Percentiles rank a stretch among this genome's conserved stretches.
phyloP scores from a whole-genome alignment of 768 basidiomycete species.

The Galerina marginata region DNA sequence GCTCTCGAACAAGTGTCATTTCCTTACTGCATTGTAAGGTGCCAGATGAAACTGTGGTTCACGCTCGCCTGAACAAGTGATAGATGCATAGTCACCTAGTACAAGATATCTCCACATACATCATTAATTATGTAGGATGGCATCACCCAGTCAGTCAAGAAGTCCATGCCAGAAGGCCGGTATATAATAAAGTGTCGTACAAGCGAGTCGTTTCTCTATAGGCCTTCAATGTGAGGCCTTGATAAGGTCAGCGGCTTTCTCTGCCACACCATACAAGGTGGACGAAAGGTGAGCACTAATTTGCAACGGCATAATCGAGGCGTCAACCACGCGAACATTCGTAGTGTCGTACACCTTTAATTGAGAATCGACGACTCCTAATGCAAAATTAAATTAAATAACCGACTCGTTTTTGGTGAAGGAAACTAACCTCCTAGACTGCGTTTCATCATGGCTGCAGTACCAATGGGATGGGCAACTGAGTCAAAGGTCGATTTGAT shows the following conservation, averaged over 20 bases:
- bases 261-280: constrained; percentile 59
- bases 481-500: constrained; percentile 46
- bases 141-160: too few relatives aligned
- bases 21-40: too few relatives aligned
- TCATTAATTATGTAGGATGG: too few relatives aligned
- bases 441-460: constrained; percentile 48
- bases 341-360: constrained; percentile 51
- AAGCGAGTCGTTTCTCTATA: neutral
- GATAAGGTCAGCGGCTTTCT: constrained; percentile 59
- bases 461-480: constrained; percentile 56
- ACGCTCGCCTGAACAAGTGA: too few relatives aligned
- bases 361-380: constrained; percentile 54
- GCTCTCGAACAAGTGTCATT: too few relatives aligned
- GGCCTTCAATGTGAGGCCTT: constrained; percentile 34
- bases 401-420: neutral
- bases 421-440: constrained; percentile 38
- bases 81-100: too few relatives aligned
- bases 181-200: too few relatives aligned
- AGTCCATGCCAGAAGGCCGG: too few relatives aligned
- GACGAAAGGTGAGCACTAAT: constrained; percentile 52
- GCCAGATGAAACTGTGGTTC: too few relatives aligned
- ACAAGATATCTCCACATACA: too few relatives aligned
- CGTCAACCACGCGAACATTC: constrained; percentile 59
- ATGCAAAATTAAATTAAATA: constrained; percentile 8
- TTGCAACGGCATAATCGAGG: constrained; percentile 53